Evolutionary conservation across 1,284 basidiomycete genomes (phyloP), one percentile per base, ranked within the genome.

Genomic region (Trametes sp.): DNA sequence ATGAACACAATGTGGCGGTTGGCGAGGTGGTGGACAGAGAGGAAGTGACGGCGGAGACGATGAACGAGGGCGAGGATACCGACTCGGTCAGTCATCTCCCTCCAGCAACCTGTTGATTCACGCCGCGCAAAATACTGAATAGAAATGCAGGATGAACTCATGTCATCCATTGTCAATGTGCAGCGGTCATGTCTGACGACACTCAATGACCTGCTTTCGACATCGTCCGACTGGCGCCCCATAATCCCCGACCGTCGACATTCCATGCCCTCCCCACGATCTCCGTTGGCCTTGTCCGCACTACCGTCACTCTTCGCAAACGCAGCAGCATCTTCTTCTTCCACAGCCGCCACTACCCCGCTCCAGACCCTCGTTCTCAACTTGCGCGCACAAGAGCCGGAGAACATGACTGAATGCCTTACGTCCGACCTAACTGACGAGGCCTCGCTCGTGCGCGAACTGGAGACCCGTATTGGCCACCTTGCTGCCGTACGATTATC

Each of bases 151-250:
- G 80, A 81, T 63, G 87, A 90, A 68, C 76, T 92, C 31, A 77
- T 89, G 66, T 86, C 88, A 4, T 92, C 89, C 23, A 87, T 93
- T 64, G 78, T 81, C 13, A 80, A 84, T 60, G 88, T 93, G 31
- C 88, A 92, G 69, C 84, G 82, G 64, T 90, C 89, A 19, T 92
- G 89, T 73, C 70, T 93, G 24, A 87, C 86, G 80, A 89, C 89
- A 0, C 78, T 93, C 49, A 86, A 87, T 70, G 87, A 87, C 72
- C 80, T 93, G n/a, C 82, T 93, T 28, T 86, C 85, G 41, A 78
- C 77, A 6, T 77, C 83, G 10, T 73, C 76, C 6, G 73, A 77
- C 57, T 89, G 86, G 87, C 79, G 77, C 61, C 80, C 85, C 23
- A 87, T 88, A 63, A 77, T 89, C 19, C 85, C 87, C 62, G 83